phyloP scores from a whole-genome alignment of 108 stramenopile species.

The Ochromonas danica region DNA sequence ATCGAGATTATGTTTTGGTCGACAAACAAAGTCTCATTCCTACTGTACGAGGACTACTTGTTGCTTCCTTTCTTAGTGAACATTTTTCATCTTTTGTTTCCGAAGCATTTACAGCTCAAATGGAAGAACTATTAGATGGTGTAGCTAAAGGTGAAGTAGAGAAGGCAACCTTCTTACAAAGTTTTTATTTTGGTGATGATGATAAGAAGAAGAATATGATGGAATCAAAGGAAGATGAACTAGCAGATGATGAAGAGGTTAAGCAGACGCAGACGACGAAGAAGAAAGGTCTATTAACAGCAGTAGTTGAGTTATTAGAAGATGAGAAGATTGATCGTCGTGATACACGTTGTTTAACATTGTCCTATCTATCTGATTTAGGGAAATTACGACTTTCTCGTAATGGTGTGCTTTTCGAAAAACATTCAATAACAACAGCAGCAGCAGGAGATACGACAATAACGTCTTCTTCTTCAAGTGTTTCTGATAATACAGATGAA shows the following conservation, averaged over 20 bases:
- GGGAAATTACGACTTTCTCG: background rate
- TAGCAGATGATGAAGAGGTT: too few species aligned
- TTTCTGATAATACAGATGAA: background rate
- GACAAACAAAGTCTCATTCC: slow-evolving; percentile 54
- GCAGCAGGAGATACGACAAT: background rate
- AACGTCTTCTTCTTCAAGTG: background rate
- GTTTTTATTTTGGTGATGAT: background rate
- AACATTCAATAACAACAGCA: background rate
- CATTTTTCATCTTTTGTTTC: slow-evolving; percentile 69
- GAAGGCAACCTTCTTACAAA: background rate
- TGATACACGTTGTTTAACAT: background rate
- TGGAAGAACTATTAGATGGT: slow-evolving; percentile 63
- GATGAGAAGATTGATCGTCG: background rate
- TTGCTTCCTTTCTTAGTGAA: slow-evolving; percentile 59
- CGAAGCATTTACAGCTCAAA: slow-evolving; percentile 66
- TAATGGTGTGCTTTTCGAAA: background rate
- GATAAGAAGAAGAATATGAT: background rate
- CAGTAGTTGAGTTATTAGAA: background rate
- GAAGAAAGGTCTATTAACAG: background rate
- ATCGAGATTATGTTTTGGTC: slow-evolving; percentile 62
- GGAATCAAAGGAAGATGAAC: too few species aligned
- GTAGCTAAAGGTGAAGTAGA: slow-evolving; percentile 45
- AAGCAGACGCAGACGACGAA: too few species aligned
- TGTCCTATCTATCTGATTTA: background rate
- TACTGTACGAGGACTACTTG: slow-evolving; percentile 68